Evolutionary conservation across 2,329 filamentous ascomycete genomes (phyloP).

Genomic region (Beauveria scarabaeidicola): DNA sequence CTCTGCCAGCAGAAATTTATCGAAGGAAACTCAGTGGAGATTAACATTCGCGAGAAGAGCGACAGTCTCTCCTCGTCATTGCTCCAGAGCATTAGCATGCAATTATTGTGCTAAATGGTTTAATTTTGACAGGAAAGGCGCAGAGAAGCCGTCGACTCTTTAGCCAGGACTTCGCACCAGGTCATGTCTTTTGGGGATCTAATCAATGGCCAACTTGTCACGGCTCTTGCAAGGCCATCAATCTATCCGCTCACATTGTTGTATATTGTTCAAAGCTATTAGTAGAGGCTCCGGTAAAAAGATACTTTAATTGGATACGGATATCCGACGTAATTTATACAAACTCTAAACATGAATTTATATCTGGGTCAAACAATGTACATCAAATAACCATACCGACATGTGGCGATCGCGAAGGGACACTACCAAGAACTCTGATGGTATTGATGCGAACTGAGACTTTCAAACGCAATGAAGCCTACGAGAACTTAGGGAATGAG

Average conservation of each 20-base stretch:
- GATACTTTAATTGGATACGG: background rate
- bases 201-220: background rate
- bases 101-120: too few relatives aligned
- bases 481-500: background rate
- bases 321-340: background rate
- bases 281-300: background rate
- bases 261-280: background rate
- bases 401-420: background rate
- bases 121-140: background rate
- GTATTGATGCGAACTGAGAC: background rate
- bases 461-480: background rate
- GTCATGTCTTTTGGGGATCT: background rate
- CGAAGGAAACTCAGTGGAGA: background rate
- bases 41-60: background rate
- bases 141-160: background rate
- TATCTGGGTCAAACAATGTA: background rate
- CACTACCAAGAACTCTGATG: background rate
- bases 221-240: background rate
- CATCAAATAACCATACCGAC: background rate
- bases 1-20: background rate
- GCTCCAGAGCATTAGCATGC: background rate
- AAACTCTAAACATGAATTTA: background rate
- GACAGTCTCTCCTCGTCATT: background rate
- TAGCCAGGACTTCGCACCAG: background rate
- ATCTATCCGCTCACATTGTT: background rate